A percentile compares a stretch with the other conserved stretches of the same genome.
Evolutionary conservation across 2,329 filamentous ascomycete species (phyloP).

Genomic region (Kalmusia sp.): DNA sequence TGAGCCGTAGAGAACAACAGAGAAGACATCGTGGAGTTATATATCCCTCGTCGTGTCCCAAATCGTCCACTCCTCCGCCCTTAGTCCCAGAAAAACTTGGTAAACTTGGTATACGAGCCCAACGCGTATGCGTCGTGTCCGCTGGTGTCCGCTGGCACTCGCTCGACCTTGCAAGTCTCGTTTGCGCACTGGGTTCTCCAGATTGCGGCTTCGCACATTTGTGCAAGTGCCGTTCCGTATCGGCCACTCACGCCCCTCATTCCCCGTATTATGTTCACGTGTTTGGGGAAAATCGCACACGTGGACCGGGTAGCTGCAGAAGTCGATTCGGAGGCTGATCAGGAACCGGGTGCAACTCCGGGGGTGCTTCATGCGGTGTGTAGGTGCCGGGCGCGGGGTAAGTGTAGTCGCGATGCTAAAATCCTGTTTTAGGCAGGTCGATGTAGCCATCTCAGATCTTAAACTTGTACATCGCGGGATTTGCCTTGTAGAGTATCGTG

Average conservation of each 20-base stretch:
- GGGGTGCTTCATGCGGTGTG: neutral
- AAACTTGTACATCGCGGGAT: no score
- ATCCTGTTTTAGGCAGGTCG: neutral
- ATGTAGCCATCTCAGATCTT: no score
- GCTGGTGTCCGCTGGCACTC: neutral
- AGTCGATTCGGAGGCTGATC: neutral
- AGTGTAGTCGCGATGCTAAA: neutral
- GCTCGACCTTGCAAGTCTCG: slow-evolving; percentile 3
- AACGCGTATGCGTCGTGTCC: neutral
- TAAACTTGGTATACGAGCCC: neutral
- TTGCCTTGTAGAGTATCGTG: no score
- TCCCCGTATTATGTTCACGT: neutral
- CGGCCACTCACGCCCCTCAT: neutral
- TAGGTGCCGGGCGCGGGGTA: slow-evolving; percentile 2
- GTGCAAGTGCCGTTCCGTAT: neutral
- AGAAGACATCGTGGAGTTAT: neutral
- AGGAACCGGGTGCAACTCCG: slow-evolving; percentile 6
- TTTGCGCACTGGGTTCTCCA: neutral
- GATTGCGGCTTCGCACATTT: neutral
- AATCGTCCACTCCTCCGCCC: slow-evolving; percentile 2
- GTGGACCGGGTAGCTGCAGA: slow-evolving; percentile 1
- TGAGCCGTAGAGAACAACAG: no score
- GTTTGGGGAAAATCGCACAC: neutral
- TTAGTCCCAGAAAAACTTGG: neutral
- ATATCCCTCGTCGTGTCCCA: neutral